phyloP scores from a whole-genome alignment of 176 grass and related monocot species.

The Chrysopogon serrulatus region DNA sequence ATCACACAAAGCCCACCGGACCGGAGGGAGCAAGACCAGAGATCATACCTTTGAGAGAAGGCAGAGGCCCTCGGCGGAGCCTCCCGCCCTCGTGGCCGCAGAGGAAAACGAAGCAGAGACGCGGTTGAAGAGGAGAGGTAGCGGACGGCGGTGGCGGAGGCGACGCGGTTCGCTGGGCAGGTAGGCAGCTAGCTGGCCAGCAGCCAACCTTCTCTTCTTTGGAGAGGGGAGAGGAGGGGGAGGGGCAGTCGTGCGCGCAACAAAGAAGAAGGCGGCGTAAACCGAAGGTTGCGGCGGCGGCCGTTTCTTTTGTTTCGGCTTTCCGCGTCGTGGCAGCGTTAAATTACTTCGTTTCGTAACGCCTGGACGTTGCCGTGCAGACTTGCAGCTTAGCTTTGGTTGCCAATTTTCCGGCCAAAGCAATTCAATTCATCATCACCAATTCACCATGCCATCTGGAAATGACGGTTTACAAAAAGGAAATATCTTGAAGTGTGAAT shows the following conservation, averaged over 20 bases:
- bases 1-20: neutral
- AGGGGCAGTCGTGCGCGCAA: constrained; percentile 31
- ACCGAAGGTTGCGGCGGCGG: neutral
- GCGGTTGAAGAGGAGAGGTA: neutral
- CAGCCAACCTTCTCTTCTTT: neutral
- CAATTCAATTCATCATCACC: too few species aligned
- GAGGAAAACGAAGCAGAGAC: neutral
- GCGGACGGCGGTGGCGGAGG: neutral
- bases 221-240: neutral
- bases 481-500: too few species aligned
- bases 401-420: neutral
- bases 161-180: constrained; percentile 7
- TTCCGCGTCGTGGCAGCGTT: constrained; percentile 12
- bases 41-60: constrained; percentile 26
- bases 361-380: neutral
- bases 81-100: neutral
- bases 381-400: neutral
- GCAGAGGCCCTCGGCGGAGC: neutral
- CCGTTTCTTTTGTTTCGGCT: constrained; percentile 6
- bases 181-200: neutral
- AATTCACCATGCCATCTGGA: too few species aligned
- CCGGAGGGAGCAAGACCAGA: neutral
- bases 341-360: neutral
- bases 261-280: neutral
- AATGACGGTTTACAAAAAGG: too few species aligned